Conservation (phyloP, 768 basidiomycete genomes). For the Pleurotus ostreatus region DNA sequence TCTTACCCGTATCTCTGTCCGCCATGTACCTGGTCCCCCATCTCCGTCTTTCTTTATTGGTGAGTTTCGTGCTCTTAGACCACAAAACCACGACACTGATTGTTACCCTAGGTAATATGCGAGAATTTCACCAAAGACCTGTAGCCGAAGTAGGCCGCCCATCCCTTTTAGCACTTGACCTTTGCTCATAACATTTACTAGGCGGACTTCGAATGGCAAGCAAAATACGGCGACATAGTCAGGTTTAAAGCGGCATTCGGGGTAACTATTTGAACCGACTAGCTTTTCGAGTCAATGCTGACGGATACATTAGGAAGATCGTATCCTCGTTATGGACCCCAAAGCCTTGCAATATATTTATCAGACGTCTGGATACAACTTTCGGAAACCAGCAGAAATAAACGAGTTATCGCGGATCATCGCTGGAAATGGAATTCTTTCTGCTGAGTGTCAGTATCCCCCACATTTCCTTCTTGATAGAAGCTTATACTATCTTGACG, state of each 20-base stretch:
- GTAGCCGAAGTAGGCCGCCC: slow-evolving; percentile 26
- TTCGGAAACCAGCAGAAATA: neutral
- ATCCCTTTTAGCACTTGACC: slow-evolving; percentile 9
- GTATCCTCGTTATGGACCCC: neutral
- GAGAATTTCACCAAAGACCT: slow-evolving; percentile 26
- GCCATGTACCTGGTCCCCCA: slow-evolving; percentile 29
- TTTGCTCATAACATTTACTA: slow-evolving; percentile 9
- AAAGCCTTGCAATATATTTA: neutral
- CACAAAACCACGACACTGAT: neutral
- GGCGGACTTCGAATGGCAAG: no score
- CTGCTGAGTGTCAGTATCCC: slow-evolving; percentile 31
- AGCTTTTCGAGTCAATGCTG: no score
- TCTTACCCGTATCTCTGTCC: slow-evolving; percentile 28
- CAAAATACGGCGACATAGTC: no score
- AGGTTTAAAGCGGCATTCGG: no score
- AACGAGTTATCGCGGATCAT: neutral
- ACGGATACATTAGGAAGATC: neutral
- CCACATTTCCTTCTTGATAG: slow-evolving; percentile 7
- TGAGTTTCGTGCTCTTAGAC: slow-evolving; percentile 12
- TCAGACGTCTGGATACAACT: neutral
- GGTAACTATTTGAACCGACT: no score
- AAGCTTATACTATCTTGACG: no score
- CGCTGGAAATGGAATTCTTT: neutral
- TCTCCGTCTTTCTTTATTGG: slow-evolving; percentile 36
- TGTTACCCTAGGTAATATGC: slow-evolving; percentile 19